Percentiles rank a stretch among this genome's conserved stretches.
phyloP scores from a whole-genome alignment of 208 protist species.

The Acanthamoeba royreba region DNA sequence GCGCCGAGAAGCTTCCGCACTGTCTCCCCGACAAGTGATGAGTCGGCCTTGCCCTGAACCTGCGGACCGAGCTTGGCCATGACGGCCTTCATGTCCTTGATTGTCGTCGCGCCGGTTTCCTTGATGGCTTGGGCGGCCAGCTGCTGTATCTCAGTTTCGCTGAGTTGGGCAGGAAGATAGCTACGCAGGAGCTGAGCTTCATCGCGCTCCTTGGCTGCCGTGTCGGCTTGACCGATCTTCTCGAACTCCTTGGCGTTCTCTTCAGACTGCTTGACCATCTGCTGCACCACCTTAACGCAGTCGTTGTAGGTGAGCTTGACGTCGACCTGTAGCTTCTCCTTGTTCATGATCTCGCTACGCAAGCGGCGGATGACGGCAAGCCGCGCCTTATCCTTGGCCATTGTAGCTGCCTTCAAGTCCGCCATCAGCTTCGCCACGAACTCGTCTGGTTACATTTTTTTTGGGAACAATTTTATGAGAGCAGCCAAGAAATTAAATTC shows the following conservation, averaged over 20 bases:
- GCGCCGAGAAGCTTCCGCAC: not conserved
- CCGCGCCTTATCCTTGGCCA: not conserved
- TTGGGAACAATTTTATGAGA: too few relatives aligned
- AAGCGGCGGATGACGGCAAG: not conserved
- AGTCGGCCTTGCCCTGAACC: not conserved
- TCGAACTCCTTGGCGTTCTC: not conserved
- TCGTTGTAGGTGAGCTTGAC: not conserved
- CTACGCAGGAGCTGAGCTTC: not conserved
- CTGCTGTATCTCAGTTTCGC: not conserved
- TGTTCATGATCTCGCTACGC: slow-evolving; percentile 37
- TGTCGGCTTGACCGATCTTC: not conserved
- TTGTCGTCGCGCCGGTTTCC: not conserved
- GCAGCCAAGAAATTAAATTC: too few relatives aligned
- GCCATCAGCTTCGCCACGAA: not conserved
- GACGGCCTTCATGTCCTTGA: slow-evolving; percentile 13
- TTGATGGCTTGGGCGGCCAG: not conserved
- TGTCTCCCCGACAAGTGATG: not conserved
- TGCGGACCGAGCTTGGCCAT: not conserved
- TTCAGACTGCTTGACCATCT: not conserved
- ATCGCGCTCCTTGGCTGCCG: not conserved
- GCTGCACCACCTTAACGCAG: not conserved
- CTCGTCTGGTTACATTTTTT: too few relatives aligned
- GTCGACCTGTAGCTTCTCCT: slow-evolving; percentile 1
- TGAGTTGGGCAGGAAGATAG: not conserved
- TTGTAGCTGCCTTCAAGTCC: not conserved